These are phyloP conservation scores for Eucalyptus tenuipes DNA, from an alignment of 345 rosid genomes.

Conservation along the genomic window DNA sequence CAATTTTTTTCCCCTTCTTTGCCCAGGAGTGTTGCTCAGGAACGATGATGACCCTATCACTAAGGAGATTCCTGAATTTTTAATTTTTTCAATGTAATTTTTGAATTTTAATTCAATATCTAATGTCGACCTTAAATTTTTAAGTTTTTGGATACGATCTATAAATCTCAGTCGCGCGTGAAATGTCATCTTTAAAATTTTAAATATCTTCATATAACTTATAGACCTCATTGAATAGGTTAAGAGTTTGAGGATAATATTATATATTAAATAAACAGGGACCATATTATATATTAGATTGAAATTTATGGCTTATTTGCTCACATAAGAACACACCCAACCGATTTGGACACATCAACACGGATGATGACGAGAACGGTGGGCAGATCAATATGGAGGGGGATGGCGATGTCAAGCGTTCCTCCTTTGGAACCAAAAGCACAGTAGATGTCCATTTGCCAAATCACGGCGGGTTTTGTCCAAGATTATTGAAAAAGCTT, in stretches of 20 bases:
- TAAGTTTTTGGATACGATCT: accelerated
- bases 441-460: background rate
- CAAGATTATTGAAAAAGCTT: background rate
- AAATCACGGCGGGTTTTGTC: background rate
- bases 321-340: accelerated
- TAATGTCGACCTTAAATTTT: background rate
- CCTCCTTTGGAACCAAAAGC: background rate
- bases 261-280: accelerated
- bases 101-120: no score
- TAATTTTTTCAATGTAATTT: no score
- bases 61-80: no score
- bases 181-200: accelerated
- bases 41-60: background rate
- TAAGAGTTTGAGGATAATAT: accelerated
- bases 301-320: background rate
- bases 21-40: accelerated
- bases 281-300: accelerated
- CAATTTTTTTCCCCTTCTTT: background rate
- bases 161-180: accelerated
- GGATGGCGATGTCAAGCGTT: background rate
- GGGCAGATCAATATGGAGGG: background rate
- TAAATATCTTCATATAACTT: background rate
- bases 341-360: background rate
- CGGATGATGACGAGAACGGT: background rate
- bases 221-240: accelerated